Conservation (phyloP, 192 early-diverging fungal genomes). For the Podila clonocystis region DNA sequence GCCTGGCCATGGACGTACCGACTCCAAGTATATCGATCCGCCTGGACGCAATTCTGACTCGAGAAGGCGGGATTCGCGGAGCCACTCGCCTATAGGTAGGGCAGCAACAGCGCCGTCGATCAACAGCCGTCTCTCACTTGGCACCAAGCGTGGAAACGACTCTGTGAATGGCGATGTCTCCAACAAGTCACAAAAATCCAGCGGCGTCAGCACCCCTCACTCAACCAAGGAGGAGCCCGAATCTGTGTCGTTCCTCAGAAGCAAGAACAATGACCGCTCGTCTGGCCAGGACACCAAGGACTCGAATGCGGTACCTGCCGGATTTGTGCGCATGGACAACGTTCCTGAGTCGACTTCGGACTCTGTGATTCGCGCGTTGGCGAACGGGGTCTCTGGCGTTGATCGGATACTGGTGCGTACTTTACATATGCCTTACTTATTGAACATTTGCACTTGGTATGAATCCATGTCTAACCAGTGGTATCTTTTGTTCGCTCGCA, state of each 20-base stretch:
- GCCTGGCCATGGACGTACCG: too few species aligned
- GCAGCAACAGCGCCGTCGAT: not conserved
- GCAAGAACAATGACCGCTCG: not conserved
- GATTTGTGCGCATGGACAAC: constrained; percentile 44
- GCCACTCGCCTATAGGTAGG: not conserved
- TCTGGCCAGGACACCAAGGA: not conserved
- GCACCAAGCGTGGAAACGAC: constrained; percentile 24
- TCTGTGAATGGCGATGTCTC: not conserved
- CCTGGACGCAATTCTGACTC: not conserved
- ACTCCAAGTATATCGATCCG: not conserved
- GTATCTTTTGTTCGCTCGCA: not conserved
- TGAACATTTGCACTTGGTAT: too few species aligned
- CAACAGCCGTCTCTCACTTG: constrained; percentile 17
- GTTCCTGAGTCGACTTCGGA: constrained; percentile 30
- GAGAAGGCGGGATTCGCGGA: not conserved
- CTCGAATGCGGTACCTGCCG: constrained; percentile 6
- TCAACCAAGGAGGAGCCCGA: not conserved
- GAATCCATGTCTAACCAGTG: not conserved
- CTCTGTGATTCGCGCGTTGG: constrained; percentile 20
- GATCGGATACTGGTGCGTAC: constrained; percentile 35
- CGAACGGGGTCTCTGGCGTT: constrained; percentile 37
- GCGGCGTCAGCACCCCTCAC: constrained; percentile 13
- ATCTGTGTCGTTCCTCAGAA: constrained; percentile 27
- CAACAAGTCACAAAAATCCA: constrained; percentile 27
- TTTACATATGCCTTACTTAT: not conserved